phyloP scores from a whole-genome alignment of 306 rosid genomes.

The Citrullus mucosospermus region DNA sequence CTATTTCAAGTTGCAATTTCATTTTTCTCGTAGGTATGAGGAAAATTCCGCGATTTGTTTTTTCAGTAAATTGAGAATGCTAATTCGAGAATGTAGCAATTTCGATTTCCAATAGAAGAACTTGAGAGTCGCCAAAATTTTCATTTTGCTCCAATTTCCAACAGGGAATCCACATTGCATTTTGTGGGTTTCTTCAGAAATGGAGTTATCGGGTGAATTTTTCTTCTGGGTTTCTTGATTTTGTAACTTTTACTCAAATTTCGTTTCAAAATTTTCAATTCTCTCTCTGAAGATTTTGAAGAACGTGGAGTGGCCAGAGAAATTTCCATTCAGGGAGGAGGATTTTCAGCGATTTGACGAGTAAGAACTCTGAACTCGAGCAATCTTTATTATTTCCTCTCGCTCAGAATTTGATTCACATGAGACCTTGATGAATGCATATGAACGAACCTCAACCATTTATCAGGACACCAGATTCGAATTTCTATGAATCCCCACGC shows the following conservation, averaged over 20 bases:
- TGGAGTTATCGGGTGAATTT: background rate
- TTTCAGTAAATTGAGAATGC: background rate
- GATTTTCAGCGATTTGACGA: conserved; percentile 75
- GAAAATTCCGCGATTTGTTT: background rate
- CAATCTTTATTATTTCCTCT: background rate
- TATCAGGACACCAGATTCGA: conserved; percentile 44
- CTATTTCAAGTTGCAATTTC: background rate
- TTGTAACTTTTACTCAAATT: background rate
- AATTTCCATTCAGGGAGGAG: conserved; percentile 64
- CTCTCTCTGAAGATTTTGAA: conserved; percentile 35
- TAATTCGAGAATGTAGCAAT: background rate
- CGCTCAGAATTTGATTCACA: background rate
- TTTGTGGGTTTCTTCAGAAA: background rate
- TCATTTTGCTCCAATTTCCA: background rate
- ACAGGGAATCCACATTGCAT: background rate
- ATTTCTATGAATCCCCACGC: conserved; percentile 68
- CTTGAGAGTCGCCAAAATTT: background rate
- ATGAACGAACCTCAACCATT: background rate
- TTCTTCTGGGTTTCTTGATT: background rate
- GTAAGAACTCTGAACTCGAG: conserved; percentile 21
- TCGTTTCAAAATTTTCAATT: background rate
- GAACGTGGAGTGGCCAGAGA: conserved; percentile 64
- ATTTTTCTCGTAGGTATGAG: background rate
- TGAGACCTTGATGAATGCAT: background rate
- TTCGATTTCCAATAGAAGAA: background rate